Conservation (phyloP, 192 early-diverging fungal species). For the Endogone sp. region DNA sequence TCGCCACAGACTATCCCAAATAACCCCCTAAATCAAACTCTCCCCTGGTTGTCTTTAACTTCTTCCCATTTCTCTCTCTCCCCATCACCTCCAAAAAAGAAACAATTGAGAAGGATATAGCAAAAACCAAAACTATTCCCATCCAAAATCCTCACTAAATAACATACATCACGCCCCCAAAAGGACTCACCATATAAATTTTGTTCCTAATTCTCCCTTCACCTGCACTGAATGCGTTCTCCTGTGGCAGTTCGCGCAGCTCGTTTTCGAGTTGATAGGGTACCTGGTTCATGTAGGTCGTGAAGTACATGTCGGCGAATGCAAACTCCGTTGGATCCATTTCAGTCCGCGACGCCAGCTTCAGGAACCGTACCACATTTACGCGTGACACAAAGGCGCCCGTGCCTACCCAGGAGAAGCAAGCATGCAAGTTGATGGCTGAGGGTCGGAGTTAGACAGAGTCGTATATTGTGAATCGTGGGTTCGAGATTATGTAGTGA, state of each 20-base stretch:
- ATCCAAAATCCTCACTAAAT: background rate
- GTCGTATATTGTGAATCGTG: background rate
- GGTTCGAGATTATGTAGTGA: background rate
- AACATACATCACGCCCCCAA: too few relatives aligned
- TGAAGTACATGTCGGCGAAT: constrained; percentile 54
- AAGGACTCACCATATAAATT: constrained; percentile 36
- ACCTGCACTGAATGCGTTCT: constrained; percentile 35
- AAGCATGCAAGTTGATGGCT: constrained; percentile 48
- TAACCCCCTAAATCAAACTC: too few relatives aligned
- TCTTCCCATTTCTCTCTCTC: too few relatives aligned
- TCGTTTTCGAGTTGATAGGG: constrained; percentile 49
- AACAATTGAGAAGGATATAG: background rate
- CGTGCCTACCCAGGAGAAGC: constrained; percentile 45
- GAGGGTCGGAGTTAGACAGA: background rate
- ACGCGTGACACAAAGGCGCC: constrained; percentile 47
- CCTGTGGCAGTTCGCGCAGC: constrained; percentile 36
- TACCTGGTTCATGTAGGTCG: constrained; percentile 47
- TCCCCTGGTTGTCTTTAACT: too few relatives aligned
- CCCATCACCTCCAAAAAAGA: background rate
- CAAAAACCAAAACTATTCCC: background rate
- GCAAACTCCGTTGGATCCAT: constrained; percentile 43
- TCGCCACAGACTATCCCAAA: too few relatives aligned
- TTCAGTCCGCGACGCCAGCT: constrained; percentile 37
- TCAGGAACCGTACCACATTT: constrained; percentile 42
- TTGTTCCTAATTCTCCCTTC: constrained; percentile 44